phyloP scores from a whole-genome alignment of 2,329 filamentous ascomycete species.

The Helicocarpus griseus region DNA sequence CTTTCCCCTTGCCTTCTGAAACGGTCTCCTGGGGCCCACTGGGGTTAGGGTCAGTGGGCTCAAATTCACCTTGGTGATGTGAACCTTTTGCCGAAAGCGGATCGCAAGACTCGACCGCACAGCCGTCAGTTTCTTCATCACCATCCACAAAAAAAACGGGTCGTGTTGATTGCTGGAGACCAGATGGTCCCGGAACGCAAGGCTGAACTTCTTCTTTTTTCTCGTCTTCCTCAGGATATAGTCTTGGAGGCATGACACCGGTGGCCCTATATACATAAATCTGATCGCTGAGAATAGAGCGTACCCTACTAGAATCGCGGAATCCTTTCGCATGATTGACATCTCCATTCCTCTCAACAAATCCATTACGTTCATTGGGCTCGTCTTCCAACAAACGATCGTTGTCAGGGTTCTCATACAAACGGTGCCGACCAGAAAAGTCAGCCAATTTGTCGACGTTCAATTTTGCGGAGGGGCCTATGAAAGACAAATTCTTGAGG shows the following conservation, averaged over 20 bases:
- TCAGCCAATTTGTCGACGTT: not conserved
- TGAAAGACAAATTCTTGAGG: not conserved
- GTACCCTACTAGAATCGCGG: not conserved
- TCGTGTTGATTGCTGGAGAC: not conserved
- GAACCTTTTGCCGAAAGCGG: not conserved
- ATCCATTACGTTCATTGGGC: not conserved
- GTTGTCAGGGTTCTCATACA: not conserved
- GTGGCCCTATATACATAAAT: not conserved
- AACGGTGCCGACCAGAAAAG: not conserved
- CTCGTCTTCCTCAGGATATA: not conserved
- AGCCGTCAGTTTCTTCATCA: not conserved
- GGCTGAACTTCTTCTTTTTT: not conserved
- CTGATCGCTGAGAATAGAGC: not conserved
- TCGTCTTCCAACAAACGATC: not conserved
- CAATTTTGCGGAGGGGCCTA: not conserved
- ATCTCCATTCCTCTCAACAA: not conserved
- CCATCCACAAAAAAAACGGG: not conserved
- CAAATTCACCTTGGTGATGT: not conserved
- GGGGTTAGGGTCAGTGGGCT: not conserved
- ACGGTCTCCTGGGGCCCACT: not conserved
- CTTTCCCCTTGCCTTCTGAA: not conserved
- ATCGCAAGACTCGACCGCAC: slow-evolving; percentile 4
- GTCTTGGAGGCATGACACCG: not conserved
- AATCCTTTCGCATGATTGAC: not conserved
- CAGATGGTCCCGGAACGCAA: not conserved